Evolutionary conservation across 352 stramenopile species (phyloP).

Genomic region (Phytopythium boreale): DNA sequence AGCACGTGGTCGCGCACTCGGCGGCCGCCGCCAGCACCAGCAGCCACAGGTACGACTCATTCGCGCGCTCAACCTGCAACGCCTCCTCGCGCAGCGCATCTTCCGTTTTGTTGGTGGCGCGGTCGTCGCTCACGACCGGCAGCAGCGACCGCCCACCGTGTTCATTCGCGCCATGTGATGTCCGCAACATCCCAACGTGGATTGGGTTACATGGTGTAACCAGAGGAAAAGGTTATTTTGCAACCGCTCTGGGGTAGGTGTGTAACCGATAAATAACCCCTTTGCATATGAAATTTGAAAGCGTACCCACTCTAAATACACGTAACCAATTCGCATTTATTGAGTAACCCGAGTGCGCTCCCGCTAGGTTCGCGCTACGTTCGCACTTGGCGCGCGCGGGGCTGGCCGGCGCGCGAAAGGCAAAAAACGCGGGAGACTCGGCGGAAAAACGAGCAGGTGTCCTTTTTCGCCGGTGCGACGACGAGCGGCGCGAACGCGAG

Average conservation of each 20-base stretch:
- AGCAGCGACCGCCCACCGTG: background rate
- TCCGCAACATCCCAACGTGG: background rate
- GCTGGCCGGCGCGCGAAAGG: background rate
- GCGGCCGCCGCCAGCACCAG: slow-evolving; percentile 62
- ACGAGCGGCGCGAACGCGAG: background rate
- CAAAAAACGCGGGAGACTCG: slow-evolving; percentile 2
- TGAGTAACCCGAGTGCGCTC: no score
- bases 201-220: background rate
- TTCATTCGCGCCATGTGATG: background rate
- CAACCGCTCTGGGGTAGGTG: no score
- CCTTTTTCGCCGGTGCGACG: background rate
- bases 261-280: no score
- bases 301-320: no score
- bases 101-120: slow-evolving; percentile 1
- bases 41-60: slow-evolving; percentile 66
- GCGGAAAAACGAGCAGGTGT: background rate
- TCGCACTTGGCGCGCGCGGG: background rate
- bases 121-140: slow-evolving; percentile 8
- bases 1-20: slow-evolving; percentile 82
- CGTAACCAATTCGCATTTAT: no score
- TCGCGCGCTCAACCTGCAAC: slow-evolving; percentile 30
- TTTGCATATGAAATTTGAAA: no score
- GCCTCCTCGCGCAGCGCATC: slow-evolving; percentile 15
- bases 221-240: no score
- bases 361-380: background rate